Base-by-base conservation (phyloP, 805 yeast species). In the Limtongia smithiae region DNA sequence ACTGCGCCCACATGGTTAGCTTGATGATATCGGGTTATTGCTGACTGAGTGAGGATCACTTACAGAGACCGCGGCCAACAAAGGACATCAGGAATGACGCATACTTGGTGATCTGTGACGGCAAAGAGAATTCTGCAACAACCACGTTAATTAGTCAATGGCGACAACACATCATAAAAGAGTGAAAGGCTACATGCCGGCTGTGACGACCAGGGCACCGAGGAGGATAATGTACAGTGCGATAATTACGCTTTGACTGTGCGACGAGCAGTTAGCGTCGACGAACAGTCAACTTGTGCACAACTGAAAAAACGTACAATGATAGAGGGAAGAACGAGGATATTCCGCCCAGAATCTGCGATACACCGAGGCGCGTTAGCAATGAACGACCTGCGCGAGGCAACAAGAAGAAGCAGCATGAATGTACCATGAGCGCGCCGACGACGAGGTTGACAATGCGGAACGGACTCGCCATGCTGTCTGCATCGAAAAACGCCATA, bases 51-150 rank as follows among this genome's bases (percentile, higher is more conserved):
- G 11, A 5, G 21, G 8, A 15, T 60, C 28, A 75, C 80, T 44
- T 71, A 76, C 80, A 78, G 17, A 78, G 64, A 22, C 91, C 93
- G 58, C 93, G 75, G 9, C 93, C 91, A n/a, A 83, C 65, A 60
- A 80, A 81, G 12, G 83, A 80, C 64, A 73, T 76, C 61, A 77
- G 72, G 61, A 77, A 83, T 17, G 79, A 79, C 40, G 73, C 83
- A 46, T 68, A 67, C 25, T 58, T 71, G 67, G 47, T 65, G 4
- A 79, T 74, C 58, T 74, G 74, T 3, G 75, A 68, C 3, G 80
- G 80, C n/a, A 74, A 71, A 28, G 66, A 66, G 62, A 77, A 77
- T 61, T 78, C 82, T 65, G 63, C 43, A n/a, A n/a, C n/a, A n/a
- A n/a, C n/a, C n/a, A n/a, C n/a, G n/a, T n/a, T n/a, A n/a, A 24